A percentile compares a stretch with the other conserved stretches of the same genome.
These are phyloP conservation scores for Penicillium sp. DNA, from an alignment of 2,329 filamentous ascomycete species.

Conservation along the genomic window DNA sequence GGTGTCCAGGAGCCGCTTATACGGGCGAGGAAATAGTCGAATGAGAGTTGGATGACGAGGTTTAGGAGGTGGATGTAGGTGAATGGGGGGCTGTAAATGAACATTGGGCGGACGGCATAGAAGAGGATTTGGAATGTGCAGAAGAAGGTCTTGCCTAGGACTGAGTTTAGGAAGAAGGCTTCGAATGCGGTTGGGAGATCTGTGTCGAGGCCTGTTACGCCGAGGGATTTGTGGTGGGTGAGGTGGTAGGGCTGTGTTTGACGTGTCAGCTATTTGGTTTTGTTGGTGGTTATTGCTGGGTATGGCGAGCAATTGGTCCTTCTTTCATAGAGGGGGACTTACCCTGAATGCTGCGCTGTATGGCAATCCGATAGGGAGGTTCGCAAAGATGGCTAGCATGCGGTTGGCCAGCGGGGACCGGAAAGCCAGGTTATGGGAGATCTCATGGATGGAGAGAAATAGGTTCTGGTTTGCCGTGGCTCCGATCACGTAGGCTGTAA, in stretches of 20 bases:
- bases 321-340: slow-evolving; percentile 32
- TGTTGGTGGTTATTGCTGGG: background rate
- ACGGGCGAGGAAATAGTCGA: slow-evolving; percentile 70
- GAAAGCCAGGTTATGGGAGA: slow-evolving; percentile 96
- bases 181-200: slow-evolving; percentile 91
- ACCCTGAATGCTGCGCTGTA: slow-evolving; percentile 95
- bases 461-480: slow-evolving; percentile 98
- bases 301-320: too few species aligned
- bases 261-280: slow-evolving; percentile 8
- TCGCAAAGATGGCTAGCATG: slow-evolving; percentile 86
- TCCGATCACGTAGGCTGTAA: slow-evolving; percentile 84
- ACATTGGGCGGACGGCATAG: slow-evolving; percentile 94
- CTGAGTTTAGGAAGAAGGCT: slow-evolving; percentile 85
- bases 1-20: slow-evolving; percentile 57
- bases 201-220: slow-evolving; percentile 92
- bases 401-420: slow-evolving; percentile 76
- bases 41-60: slow-evolving; percentile 70
- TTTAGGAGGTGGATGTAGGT: slow-evolving; percentile 84
- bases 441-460: slow-evolving; percentile 98
- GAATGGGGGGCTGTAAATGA: slow-evolving; percentile 84
- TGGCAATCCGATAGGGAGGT: slow-evolving; percentile 90
- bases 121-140: slow-evolving; percentile 99
- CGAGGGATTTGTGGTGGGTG: slow-evolving; percentile 97
- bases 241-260: slow-evolving; percentile 81
- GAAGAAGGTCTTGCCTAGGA: slow-evolving; percentile 97